Percentiles rank a stretch among this genome's conserved stretches.
Conservation (phyloP, 495 filamentous ascomycete species). For the Haplographium delicatum region DNA sequence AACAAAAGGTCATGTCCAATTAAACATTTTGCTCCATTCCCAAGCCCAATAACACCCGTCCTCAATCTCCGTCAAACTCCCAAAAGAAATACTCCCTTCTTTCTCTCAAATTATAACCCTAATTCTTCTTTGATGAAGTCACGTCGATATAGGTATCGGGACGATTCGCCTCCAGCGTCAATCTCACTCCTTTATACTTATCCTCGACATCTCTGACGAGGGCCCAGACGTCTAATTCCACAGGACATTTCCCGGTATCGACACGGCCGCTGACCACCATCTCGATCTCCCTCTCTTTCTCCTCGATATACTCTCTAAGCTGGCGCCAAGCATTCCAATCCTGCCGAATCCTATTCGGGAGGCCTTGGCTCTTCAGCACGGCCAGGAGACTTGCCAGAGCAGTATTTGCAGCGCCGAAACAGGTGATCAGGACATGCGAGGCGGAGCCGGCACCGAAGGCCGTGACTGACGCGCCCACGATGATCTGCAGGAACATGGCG, state of each 20-base stretch:
- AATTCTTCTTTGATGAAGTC: too few species aligned
- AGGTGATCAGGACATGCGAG: conserved; percentile 20
- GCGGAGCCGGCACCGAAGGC: conserved; percentile 24
- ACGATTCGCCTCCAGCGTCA: conserved; percentile 15
- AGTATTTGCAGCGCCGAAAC: conserved; percentile 30
- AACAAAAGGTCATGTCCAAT: too few species aligned
- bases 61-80: too few species aligned
- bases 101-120: too few species aligned
- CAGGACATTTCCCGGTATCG: not conserved
- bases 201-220: conserved; percentile 10
- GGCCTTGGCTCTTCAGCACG: conserved; percentile 28
- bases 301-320: conserved; percentile 29
- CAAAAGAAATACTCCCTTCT: too few species aligned
- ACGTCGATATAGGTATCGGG: conserved; percentile 21
- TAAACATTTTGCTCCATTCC: too few species aligned
- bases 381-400: conserved; percentile 29
- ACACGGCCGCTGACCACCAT: conserved; percentile 10
- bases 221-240: conserved; percentile 12
- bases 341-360: conserved; percentile 29
- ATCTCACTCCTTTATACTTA: conserved; percentile 10
- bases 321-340: conserved; percentile 27
- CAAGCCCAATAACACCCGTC: too few species aligned
- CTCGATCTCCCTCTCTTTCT: conserved; percentile 23
- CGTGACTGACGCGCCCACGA: conserved; percentile 29
- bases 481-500: conserved; percentile 27